Evolutionary conservation across 306 rosid genomes (phyloP), one percentile per base, ranked within the genome.

Genomic region (Vigna angularis): DNA sequence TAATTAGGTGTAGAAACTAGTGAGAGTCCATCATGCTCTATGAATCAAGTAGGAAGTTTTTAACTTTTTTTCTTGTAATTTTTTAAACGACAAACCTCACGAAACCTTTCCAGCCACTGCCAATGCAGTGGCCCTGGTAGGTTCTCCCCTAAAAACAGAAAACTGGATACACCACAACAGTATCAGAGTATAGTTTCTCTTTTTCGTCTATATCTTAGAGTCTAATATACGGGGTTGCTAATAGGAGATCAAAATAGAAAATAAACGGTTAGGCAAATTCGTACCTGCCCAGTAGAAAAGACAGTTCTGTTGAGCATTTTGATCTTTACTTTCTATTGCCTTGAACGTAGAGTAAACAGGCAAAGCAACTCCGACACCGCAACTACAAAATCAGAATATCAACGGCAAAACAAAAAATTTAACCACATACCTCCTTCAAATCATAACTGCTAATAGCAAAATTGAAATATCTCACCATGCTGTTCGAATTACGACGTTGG

Each of bases 221-320:
- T 50, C 15, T 62, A 62, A 7, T 20, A 66, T 18, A 50, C 22
- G 22, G 30, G 61, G 30, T 57, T 69, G 44, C n/a, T 67, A 5
- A 40, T 40, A 62, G 42, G n/a, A 53, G 18, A 36, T 42, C 4
- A 52, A 47, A 61, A 76, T 30, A 66, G 30, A 75, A 51, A 69
- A 71, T 4, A 48, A 67, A 10, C 30, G n/a, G 72, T 69, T 50
- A 9, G 51, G 28, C 1, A 72, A 77, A 17, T 57, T 10, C 45
- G 6, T 61, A 92, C 98, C 97, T 77, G 98, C 97, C 97, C 98
- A 94, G 71, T 94, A 94, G 13, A 94, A 18, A 87, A 94, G 98
- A 87, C 94, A 89, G 82, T 83, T 82, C 28, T 89, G 88, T 76
- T 92, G 97, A 51, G 87, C 95, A 83, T 82, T 32, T 76, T 86